These are phyloP conservation scores for Naegleria gruberi DNA, from an alignment of 208 protist genomes.

Conservation along the genomic window DNA sequence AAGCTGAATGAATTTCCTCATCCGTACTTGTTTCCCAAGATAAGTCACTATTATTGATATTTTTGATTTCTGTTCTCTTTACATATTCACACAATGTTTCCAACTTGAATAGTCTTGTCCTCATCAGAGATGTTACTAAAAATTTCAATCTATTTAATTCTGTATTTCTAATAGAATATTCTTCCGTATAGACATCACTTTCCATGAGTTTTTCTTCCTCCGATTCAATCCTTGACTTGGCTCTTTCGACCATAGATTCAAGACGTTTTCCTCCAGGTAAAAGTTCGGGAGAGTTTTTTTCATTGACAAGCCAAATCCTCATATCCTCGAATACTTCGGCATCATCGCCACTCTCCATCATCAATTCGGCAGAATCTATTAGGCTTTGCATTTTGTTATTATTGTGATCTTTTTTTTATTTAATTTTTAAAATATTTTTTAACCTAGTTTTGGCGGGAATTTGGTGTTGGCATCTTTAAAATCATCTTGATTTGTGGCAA, in stretches of 20 bases:
- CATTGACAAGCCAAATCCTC: not conserved
- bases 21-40: not conserved
- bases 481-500: too few relatives aligned
- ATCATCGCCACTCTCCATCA: not conserved
- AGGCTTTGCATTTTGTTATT: not conserved
- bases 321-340: not conserved
- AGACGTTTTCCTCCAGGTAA: not conserved
- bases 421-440: not conserved
- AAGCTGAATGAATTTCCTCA: not conserved
- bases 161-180: not conserved
- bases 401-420: not conserved
- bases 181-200: not conserved
- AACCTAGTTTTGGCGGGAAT: not conserved
- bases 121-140: not conserved
- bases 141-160: not conserved
- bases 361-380: not conserved
- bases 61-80: not conserved
- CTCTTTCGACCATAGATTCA: not conserved
- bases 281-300: not conserved
- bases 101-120: not conserved
- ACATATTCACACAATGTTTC: not conserved
- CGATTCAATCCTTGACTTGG: not conserved
- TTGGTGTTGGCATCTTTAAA: too few relatives aligned
- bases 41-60: not conserved
- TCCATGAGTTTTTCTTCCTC: not conserved